These are phyloP conservation scores for Dactylellina haptotyla DNA, from an alignment of 2,329 filamentous ascomycete genomes.

Conservation along the genomic window DNA sequence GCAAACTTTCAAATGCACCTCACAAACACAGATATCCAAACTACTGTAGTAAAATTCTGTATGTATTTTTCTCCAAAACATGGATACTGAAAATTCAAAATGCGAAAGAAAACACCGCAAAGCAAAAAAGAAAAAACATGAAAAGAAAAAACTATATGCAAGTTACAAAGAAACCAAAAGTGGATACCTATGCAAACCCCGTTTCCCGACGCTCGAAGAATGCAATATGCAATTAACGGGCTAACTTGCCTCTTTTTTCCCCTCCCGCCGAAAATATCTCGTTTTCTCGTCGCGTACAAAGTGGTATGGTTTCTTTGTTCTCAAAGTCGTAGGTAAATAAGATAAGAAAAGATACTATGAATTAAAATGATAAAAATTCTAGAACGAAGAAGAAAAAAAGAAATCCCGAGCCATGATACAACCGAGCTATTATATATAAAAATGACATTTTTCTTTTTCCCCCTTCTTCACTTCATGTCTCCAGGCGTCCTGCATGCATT, in stretches of 20 bases:
- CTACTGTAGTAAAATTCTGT: neutral
- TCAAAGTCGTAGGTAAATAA: neutral
- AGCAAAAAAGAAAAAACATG: neutral
- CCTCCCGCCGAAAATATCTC: too few species aligned
- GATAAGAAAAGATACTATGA: neutral
- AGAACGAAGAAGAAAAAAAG: neutral
- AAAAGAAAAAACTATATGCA: neutral
- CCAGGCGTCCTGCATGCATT: too few species aligned
- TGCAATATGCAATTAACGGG: neutral
- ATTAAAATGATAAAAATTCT: conserved; percentile 45
- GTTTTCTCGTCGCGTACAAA: too few species aligned
- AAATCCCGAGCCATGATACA: neutral
- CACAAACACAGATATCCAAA: too few species aligned
- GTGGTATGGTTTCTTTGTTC: neutral
- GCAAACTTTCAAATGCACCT: neutral
- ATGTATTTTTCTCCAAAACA: neutral
- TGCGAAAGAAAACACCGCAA: neutral
- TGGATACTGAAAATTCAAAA: conserved; percentile 1
- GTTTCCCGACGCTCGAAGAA: conserved; percentile 1
- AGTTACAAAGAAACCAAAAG: neutral
- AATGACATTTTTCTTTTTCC: too few species aligned
- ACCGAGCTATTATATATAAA: too few species aligned
- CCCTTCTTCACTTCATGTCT: too few species aligned
- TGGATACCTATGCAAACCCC: conserved; percentile 2
- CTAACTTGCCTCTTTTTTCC: neutral